Base-by-base conservation (phyloP, 2,329 filamentous ascomycete species). In the Epichloe sibirici region DNA sequence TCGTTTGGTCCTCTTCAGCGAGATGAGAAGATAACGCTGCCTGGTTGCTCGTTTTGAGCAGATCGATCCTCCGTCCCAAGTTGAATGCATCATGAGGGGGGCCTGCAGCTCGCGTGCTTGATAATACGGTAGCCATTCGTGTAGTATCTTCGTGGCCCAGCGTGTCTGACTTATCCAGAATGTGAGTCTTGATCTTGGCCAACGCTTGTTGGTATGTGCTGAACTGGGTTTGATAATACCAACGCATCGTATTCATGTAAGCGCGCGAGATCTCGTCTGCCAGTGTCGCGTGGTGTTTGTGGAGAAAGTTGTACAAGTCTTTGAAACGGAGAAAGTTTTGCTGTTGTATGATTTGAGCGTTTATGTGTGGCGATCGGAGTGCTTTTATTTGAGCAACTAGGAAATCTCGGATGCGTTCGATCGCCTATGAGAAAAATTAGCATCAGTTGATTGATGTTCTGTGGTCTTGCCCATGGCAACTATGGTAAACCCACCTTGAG, bases 171-270 rank as follows among this genome's bases (percentile, higher is more conserved):
- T 85, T 90, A 63, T 96, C 91, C 54, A 95, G 75, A 4, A 77
- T 68, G 63, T 96, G 90, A 3, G 97, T 68, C 62, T 87, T 91
- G 55, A 98, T 77, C 66, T 89, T 94, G 52, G 86, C 84, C 5
- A 98, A 74, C 0, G 93, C 84, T 60, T 84, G 83, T 57, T 86
- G 82, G 66, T 98, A 98, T 37, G 91, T 83, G 3, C 81, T 83
- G 64, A 98, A 98, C 66, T 96, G 88, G 58, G 86, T 93, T 51
- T 86, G 71, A 65, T 97, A 97, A 64, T 98, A 98, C 93, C 93
- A 98, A 51, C 90, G 82, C 89, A 98, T 98, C 0, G 94, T 98
- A 66, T 96, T 95, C 72, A 94, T 85, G 63, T 98, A 98, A 3
- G 94, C 93, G 65, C 89, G 86, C 8, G 83, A 83, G 58, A 98